Base-by-base conservation (phyloP, 225 moss, liverwort and hornwort species). In the Takakia lepidozioides region DNA sequence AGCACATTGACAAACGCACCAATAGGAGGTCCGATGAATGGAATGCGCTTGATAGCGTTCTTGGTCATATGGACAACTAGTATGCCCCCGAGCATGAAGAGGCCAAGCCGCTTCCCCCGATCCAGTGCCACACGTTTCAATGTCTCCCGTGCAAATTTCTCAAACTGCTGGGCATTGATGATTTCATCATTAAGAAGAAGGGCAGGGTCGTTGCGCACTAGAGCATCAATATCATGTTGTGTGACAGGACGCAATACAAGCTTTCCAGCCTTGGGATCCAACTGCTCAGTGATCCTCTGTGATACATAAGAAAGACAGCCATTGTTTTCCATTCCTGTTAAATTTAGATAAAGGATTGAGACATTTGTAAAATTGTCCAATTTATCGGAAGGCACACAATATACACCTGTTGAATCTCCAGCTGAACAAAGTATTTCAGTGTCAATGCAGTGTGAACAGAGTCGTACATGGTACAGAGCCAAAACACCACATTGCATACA, bases 61-160 rank as follows among this genome's bases (percentile, higher is more conserved):
- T 93, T 93, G 24, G 80, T 66, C 72, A 86, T 69, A 54, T 93
- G 89, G 10, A 89, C 86, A 27, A 68, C 86, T 37, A 89, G 52
- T 20, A 89, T 67, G 28, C 93, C 89, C 13, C 84, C 93, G 19
- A 89, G 57, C 83, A 93, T 65, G 67, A 93, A 89, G 48, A 93
- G 61, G 10, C 93, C 89, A 1, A 93, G 74, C 14, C 93, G 83
- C 57, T 89, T 89, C 37, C 89, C 89, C 30, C 84, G 64, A 30
- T 93, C 89, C 14, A 93, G 74, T 22, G 89, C 86, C 53, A 93
- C 81, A 7, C 81, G 79, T 64, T 93, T 88, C 59, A 86, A 19
- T 8, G 82, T 51, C 48, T 81, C 73, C 14, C 93, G 73, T 14
- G 93, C 89, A 43, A 73, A 83, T 9, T 68, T 59, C 30, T 82